phyloP scores from a whole-genome alignment of 2,329 filamentous ascomycete genomes.

The Alternaria consortialis region DNA sequence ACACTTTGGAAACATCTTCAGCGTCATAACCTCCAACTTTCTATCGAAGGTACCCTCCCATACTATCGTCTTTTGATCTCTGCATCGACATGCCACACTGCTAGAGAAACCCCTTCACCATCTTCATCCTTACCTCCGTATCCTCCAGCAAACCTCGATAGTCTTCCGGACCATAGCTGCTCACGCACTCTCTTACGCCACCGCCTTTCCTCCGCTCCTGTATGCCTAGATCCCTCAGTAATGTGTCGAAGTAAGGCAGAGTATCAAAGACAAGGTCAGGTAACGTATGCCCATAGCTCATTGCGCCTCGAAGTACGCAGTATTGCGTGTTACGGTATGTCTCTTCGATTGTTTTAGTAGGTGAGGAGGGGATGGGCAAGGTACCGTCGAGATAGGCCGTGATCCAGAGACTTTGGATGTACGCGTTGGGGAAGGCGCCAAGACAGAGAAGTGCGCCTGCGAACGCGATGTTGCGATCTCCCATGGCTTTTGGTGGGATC shows the following conservation, averaged over 20 bases:
- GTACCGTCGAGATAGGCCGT: conserved; percentile 68
- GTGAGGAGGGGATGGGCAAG: conserved; percentile 45
- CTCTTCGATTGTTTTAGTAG: conserved; percentile 32
- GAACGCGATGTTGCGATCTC: conserved; percentile 26
- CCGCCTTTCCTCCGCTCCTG: conserved; percentile 28
- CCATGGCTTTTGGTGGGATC: conserved; percentile 39
- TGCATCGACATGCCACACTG: neutral
- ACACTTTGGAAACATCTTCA: too few species aligned
- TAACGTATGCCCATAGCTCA: conserved; percentile 74
- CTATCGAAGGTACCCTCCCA: too few species aligned
- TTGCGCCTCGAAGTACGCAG: conserved; percentile 75
- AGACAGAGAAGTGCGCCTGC: conserved; percentile 47
- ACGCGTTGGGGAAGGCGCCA: conserved; percentile 49
- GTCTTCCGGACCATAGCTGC: conserved; percentile 60
- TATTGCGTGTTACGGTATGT: conserved; percentile 72
- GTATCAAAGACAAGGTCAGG: conserved; percentile 45
- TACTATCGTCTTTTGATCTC: neutral
- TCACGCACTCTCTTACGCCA: conserved; percentile 29
- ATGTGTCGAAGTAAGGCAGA: conserved; percentile 41
- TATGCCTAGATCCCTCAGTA: conserved; percentile 37
- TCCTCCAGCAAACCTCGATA: conserved; percentile 61
- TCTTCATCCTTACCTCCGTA: conserved; percentile 58
- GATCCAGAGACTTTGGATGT: conserved; percentile 58
- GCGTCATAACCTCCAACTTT: too few species aligned
- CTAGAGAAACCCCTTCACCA: neutral